These are phyloP conservation scores for Sphagnum tenellum DNA, from an alignment of 225 moss, liverwort and hornwort genomes.

Conservation along the genomic window DNA sequence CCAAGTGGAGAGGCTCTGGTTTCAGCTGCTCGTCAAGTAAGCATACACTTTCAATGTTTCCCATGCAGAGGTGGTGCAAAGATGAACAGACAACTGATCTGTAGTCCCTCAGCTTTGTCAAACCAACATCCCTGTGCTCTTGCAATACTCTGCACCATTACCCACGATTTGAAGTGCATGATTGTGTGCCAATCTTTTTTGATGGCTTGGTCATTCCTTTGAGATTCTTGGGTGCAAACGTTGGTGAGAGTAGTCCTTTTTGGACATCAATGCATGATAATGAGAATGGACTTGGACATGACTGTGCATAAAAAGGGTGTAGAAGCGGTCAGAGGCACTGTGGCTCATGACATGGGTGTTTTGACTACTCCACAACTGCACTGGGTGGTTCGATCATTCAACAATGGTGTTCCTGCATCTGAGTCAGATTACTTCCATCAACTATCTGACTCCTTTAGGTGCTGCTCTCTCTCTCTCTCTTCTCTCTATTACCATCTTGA, in stretches of 20 bases:
- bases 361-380: slow-evolving; percentile 94
- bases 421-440: slow-evolving; percentile 64
- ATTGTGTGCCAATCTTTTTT: too few relatives aligned
- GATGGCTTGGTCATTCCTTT: too few relatives aligned
- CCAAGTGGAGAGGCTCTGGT: slow-evolving; percentile 66
- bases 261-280: neutral
- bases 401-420: slow-evolving; percentile 39
- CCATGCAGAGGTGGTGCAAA: too few relatives aligned
- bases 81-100: too few relatives aligned
- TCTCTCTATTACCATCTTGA: too few relatives aligned
- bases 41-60: neutral
- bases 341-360: slow-evolving; percentile 62
- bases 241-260: too few relatives aligned
- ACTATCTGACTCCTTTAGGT: slow-evolving; percentile 82
- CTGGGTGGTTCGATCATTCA: slow-evolving; percentile 86
- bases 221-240: too few relatives aligned
- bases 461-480: neutral
- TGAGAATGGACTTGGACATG: too few relatives aligned
- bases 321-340: slow-evolving; percentile 63
- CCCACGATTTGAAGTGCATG: too few relatives aligned
- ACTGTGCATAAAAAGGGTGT: slow-evolving; percentile 51
- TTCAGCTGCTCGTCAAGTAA: slow-evolving; percentile 55
- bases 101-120: too few relatives aligned
- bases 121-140: too few relatives aligned
- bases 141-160: too few relatives aligned